These are phyloP conservation scores for Ceratocystis ficicola DNA, from an alignment of 2,329 filamentous ascomycete species.

Conservation along the genomic window DNA sequence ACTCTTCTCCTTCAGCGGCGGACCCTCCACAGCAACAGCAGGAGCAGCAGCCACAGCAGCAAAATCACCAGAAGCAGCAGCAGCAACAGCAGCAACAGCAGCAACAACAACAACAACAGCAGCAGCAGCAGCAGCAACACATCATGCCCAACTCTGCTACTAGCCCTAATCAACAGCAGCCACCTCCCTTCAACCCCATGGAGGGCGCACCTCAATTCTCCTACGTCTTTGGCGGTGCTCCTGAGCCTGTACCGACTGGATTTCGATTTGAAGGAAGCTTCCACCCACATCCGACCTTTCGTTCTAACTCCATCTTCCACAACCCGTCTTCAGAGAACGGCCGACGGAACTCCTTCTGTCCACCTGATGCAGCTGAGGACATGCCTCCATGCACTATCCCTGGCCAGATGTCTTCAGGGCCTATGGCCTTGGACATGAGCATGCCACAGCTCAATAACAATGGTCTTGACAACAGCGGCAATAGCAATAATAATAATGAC, in stretches of 20 bases:
- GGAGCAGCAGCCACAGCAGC: slow-evolving; percentile 22
- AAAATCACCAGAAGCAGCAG: not conserved
- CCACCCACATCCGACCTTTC: slow-evolving; percentile 41
- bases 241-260: slow-evolving; percentile 12
- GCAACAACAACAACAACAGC: slow-evolving; percentile 12
- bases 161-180: not conserved
- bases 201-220: slow-evolving; percentile 13
- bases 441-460: slow-evolving; percentile 1
- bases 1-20: slow-evolving; percentile 36
- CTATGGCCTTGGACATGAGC: slow-evolving; percentile 22
- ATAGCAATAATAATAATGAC: not conserved
- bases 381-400: slow-evolving; percentile 20
- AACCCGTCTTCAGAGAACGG: slow-evolving; percentile 46
- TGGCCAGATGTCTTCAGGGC: slow-evolving; percentile 9
- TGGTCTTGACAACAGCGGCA: not conserved
- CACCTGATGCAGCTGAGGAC: slow-evolving; percentile 38
- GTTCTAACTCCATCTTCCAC: slow-evolving; percentile 55
- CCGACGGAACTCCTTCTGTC: slow-evolving; percentile 51
- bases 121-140: not conserved
- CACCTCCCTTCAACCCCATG: slow-evolving; percentile 2
- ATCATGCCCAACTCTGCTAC: not conserved
- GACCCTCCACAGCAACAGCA: slow-evolving; percentile 23
- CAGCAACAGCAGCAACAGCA: slow-evolving; percentile 5
- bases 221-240: slow-evolving; percentile 20
- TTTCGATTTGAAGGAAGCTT: slow-evolving; percentile 18